Evolutionary conservation across 1,284 basidiomycete genomes (phyloP).

Genomic region (Cystobasidiaceae sp.): DNA sequence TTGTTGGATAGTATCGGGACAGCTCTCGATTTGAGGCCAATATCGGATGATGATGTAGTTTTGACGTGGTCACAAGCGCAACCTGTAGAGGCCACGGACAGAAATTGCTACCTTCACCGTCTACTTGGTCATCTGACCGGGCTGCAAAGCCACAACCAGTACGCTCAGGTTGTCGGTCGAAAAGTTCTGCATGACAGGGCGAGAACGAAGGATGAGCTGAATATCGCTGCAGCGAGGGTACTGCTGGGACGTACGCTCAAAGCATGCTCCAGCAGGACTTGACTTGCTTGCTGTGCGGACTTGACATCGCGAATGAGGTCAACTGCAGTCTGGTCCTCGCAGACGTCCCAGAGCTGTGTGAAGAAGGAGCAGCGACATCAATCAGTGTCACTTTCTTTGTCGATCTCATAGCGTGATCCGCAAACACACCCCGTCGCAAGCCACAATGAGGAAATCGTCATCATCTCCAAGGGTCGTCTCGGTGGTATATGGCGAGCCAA

Average conservation of each 20-base stretch:
- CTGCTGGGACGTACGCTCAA: slow-evolving; percentile 49
- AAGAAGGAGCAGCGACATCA: neutral
- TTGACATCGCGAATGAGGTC: slow-evolving; percentile 69
- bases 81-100: too few species aligned
- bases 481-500: slow-evolving; percentile 95
- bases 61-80: too few species aligned
- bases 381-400: neutral
- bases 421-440: slow-evolving; percentile 86
- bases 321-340: slow-evolving; percentile 84
- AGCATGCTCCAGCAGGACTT: slow-evolving; percentile 75
- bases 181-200: slow-evolving; percentile 30
- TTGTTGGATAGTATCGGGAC: too few species aligned
- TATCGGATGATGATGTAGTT: too few species aligned
- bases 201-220: neutral
- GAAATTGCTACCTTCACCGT: neutral
- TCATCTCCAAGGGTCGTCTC: slow-evolving; percentile 84
- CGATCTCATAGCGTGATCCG: neutral
- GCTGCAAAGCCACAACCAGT: slow-evolving; percentile 35
- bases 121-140: slow-evolving; percentile 7
- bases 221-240: neutral
- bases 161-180: slow-evolving; percentile 40
- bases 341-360: slow-evolving; percentile 91
- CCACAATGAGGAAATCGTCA: slow-evolving; percentile 91
- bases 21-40: too few species aligned
- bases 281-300: slow-evolving; percentile 78